Evolutionary conservation across 169 alveolate species (phyloP).

Genomic region (Plasmodium malariae): DNA sequence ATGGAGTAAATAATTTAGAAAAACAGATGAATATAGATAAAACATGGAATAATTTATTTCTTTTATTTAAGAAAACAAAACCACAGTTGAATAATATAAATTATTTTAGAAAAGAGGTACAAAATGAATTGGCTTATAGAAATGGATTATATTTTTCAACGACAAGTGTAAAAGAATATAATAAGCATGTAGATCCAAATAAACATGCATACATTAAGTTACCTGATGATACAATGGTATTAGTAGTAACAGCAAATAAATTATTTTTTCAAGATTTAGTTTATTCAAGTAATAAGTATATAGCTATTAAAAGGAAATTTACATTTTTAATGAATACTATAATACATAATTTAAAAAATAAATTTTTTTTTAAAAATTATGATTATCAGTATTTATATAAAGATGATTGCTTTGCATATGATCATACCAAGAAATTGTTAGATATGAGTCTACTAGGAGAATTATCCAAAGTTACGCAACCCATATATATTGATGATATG

Average conservation of each 20-base stretch:
- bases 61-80: background rate
- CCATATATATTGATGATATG: conserved; percentile 11
- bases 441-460: conserved; percentile 63
- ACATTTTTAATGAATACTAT: conserved; percentile 23
- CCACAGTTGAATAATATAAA: background rate
- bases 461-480: conserved; percentile 35
- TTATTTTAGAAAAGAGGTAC: conserved; percentile 42
- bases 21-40: conserved; percentile 4
- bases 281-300: conserved; percentile 46
- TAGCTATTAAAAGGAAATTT: conserved; percentile 40
- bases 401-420: conserved; percentile 47
- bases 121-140: conserved; percentile 53
- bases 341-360: conserved; percentile 28
- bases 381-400: conserved; percentile 54
- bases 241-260: conserved; percentile 59
- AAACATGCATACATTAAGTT: conserved; percentile 30
- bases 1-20: background rate
- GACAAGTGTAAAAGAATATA: conserved; percentile 46
- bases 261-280: conserved; percentile 64
- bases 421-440: background rate
- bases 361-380: conserved; percentile 46
- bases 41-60: conserved; percentile 1
- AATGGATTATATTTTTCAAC: conserved; percentile 55
- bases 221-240: conserved; percentile 39
- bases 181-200: conserved; percentile 21